Base-by-base conservation (phyloP, 768 basidiomycete species). In the Lactarius quietus region DNA sequence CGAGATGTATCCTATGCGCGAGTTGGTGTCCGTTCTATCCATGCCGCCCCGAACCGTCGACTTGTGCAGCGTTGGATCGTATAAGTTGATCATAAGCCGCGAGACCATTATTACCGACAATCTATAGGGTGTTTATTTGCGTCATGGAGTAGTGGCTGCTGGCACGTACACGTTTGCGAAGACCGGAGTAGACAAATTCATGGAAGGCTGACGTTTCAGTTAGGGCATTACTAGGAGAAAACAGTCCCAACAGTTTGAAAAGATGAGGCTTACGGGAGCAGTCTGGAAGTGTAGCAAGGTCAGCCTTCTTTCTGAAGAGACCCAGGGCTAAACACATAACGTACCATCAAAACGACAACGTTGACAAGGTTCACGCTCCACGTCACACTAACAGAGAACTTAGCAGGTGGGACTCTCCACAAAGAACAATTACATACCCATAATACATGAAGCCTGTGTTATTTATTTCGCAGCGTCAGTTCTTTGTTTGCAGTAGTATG, bases 31-130 rank as follows among this genome's bases (percentile, higher is more conserved):
- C 18, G 63, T 41, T 35, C 15, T 36, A n/a, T 64, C 52, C 23
- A 23, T 26, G 36, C 29, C n/a, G 35, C 17, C 10, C 20, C 17
- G 1, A 29, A 39, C 45, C 18, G 20, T 31, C 17, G 53, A 15
- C 14, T 12, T 20, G 29, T n/a, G n/a, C 20, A 68, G 33, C 33
- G 8, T 33, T 33, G 33, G 33, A 33, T 33, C 33, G 33, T 33
- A 8, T 33, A 33, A 33, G n/a, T 66, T 65, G 43, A 68, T 56
- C 67, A 68, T 68, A n/a, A 68, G 59, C 20, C 67, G 64, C 4
- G 67, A 54, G 36, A 68, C 17, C 67, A 68, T 56, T 35, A 66
- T 43, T 31, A 68, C 59, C 3, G 55, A 65, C n/a, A 68, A 9
- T 52, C 67, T 68, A 39, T 54, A 15, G 7, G 33, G 8, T 2